Base-by-base conservation (phyloP, 108 stramenopile genomes). In the Cyclotella choctawhatcheeana region DNA sequence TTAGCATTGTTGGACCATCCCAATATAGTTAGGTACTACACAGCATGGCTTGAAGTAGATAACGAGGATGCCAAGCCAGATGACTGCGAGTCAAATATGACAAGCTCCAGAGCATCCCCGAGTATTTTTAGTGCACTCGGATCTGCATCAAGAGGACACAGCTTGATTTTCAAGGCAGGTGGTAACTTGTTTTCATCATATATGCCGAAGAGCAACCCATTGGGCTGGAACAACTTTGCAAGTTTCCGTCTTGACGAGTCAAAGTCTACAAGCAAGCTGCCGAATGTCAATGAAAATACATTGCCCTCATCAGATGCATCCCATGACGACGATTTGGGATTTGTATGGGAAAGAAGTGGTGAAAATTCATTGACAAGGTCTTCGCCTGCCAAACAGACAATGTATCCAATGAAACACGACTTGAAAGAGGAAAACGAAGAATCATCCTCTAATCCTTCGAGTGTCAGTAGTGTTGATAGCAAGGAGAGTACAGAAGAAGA, bases 21-120 rank as follows among this genome's bases (percentile, higher is more conserved):
- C 37, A 92, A 99, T 70, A 94, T 97, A 54, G 98, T 99, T 18
- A 88, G 98, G 54, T 99, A 99, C 77, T 97, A 97, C 73, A 96
- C 93, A 12, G 97, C 98, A 2, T 99, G 98, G 98, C 71, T 97
- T 31, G 98, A 97, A 77, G 66, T 87, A 10, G 89, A 91, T 12
- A 40, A 40, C 32, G 64, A 85, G 4, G 74, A 47, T 0, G 29
- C 1, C 27, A 74, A 67, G 33, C 37, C 33, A 32, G 69, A 72
- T 18, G 68, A 71, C 26, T 67, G 77, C 30, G 82, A 77, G n/a
- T 74, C 77, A 18, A 55, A 27, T 44, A 31, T 44, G 20, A 59
- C 73, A 1, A 44, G 17, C 13, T 76, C 80, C 18, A 61, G 44
- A 30, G 62, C 68, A 14, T 64, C 76, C 5, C 50, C 47, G 26